A percentile compares a stretch with the other conserved stretches of the same genome.
Conservation (phyloP, 2,329 filamentous ascomycete species). For the Capronia epimyces region DNA sequence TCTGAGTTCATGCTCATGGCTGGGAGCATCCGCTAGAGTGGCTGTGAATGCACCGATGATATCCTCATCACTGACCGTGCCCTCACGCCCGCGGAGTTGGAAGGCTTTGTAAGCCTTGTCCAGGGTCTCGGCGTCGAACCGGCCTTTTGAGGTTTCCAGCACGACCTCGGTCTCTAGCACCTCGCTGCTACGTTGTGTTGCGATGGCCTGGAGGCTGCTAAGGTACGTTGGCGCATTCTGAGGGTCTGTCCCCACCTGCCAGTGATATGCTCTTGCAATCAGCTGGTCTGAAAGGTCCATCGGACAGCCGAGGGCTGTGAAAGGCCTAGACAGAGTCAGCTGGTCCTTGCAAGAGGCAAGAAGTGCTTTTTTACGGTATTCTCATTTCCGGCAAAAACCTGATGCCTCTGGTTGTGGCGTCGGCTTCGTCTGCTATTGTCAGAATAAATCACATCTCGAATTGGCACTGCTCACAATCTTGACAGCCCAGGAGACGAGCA, state of each 20-base stretch:
- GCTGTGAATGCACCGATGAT: conserved; percentile 60
- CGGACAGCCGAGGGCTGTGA: conserved; percentile 58
- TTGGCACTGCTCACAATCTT: conserved; percentile 22
- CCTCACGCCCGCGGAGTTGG: conserved; percentile 46
- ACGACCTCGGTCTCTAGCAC: conserved; percentile 54
- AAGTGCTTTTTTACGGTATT: conserved; percentile 12
- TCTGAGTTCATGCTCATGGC: conserved; percentile 52
- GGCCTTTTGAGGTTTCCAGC: conserved; percentile 54
- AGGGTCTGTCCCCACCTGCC: conserved; percentile 54
- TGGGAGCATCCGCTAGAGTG: conserved; percentile 51
- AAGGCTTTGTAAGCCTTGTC: conserved; percentile 55
- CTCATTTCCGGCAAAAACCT: conserved; percentile 16
- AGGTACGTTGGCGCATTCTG: conserved; percentile 56
- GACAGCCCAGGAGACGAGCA: conserved; percentile 22
- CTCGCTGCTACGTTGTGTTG: conserved; percentile 51
- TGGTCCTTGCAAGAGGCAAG: conserved; percentile 21
- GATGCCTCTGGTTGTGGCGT: conserved; percentile 33
- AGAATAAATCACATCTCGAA: conserved; percentile 2
- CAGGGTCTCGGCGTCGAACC: conserved; percentile 54
- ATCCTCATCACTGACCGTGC: conserved; percentile 48
- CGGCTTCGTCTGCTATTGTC: conserved; percentile 29
- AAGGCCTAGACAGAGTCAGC: conserved; percentile 42
- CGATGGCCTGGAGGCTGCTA: conserved; percentile 59
- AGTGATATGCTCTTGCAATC: conserved; percentile 58
- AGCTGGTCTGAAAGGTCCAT: conserved; percentile 58